Evolutionary conservation across 257 asterid genomes (phyloP).

Genomic region (Ocimum tenuiflorum): DNA sequence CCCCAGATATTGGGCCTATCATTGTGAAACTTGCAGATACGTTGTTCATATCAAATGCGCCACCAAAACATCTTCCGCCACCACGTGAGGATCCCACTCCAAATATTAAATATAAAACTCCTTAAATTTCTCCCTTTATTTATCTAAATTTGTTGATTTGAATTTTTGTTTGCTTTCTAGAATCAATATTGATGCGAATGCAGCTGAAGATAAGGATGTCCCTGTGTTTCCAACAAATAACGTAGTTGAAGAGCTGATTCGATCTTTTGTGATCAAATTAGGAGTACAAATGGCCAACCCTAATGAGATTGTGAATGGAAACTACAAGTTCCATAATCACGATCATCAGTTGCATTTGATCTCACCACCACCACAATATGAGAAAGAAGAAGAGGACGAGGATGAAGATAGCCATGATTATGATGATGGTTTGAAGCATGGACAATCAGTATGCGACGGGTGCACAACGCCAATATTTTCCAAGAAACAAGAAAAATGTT

Average conservation of each 20-base stretch:
- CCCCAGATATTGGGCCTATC: neutral
- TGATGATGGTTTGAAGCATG: too few species aligned
- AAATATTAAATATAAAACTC: neutral
- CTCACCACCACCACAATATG: neutral
- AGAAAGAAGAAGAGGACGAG: neutral
- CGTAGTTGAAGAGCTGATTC: neutral
- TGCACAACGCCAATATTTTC: neutral
- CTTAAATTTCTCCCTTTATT: too few species aligned
- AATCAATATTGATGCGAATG: neutral
- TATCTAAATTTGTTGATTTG: too few species aligned
- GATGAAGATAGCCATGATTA: neutral
- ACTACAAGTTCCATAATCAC: neutral
- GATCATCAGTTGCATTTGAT: neutral
- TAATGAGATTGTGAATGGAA: neutral
- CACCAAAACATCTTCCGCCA: neutral
- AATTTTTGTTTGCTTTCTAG: neutral
- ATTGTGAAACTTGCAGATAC: neutral
- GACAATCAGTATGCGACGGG: neutral
- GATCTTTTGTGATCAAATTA: neutral
- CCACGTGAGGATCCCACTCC: too few species aligned
- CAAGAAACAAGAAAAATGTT: neutral
- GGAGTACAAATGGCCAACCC: neutral
- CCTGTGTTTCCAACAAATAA: neutral
- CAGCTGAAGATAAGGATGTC: neutral
- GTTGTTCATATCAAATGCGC: constrained; percentile 10